Evolutionary conservation across 1,284 basidiomycete species (phyloP).

Genomic region (Microbotryum lychnidis-dioicae): DNA sequence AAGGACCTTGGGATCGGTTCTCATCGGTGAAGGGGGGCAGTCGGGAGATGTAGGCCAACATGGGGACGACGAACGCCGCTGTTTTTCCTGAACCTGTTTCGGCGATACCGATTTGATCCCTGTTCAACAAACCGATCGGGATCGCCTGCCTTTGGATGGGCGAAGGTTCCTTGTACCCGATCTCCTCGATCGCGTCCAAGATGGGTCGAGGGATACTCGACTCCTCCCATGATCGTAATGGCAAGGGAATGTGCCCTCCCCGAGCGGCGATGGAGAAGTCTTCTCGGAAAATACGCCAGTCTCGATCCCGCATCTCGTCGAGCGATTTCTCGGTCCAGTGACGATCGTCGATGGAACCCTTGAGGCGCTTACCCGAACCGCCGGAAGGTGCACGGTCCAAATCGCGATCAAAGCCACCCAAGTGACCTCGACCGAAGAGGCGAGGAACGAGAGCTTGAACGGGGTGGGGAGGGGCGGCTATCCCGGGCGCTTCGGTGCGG

Average conservation of each 20-base stretch:
- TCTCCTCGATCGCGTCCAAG: constrained; percentile 71
- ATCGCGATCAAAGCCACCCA: constrained; percentile 31
- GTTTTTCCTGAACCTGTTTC: constrained; percentile 99
- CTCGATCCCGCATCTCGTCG: constrained; percentile 89
- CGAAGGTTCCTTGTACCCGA: constrained; percentile 94
- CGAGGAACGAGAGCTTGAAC: background rate
- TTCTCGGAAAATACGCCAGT: constrained; percentile 98
- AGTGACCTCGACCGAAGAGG: constrained; percentile 22
- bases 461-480: background rate
- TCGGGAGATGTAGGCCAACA: constrained; percentile 85
- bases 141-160: constrained; percentile 97
- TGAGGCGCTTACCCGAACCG: constrained; percentile 45
- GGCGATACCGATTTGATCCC: constrained; percentile 95
- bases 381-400: constrained; percentile 16
- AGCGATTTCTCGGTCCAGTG: constrained; percentile 98
- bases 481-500: background rate
- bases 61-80: constrained; percentile 97
- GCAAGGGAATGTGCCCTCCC: constrained; percentile 86
- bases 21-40: constrained; percentile 80
- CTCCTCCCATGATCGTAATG: constrained; percentile 84
- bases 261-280: constrained; percentile 93
- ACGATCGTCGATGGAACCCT: constrained; percentile 74
- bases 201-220: constrained; percentile 71
- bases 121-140: constrained; percentile 88
- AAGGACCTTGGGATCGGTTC: constrained; percentile 85